Base-by-base conservation (phyloP, 768 basidiomycete genomes). In the Rhodotorula sphaerocarpa region DNA sequence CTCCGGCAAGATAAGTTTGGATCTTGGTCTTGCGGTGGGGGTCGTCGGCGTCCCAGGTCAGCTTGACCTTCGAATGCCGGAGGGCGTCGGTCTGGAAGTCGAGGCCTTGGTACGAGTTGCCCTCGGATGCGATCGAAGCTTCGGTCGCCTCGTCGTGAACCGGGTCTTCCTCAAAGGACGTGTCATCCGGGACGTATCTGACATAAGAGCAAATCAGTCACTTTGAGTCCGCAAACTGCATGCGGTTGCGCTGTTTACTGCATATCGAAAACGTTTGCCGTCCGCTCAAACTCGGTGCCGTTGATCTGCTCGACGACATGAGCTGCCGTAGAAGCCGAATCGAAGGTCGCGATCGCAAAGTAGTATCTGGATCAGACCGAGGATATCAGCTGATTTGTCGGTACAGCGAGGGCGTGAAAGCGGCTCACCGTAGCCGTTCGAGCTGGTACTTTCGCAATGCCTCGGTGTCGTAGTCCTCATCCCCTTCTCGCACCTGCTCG, bases 11-110 rank as follows among this genome's bases (percentile, higher is more conserved):
- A 57, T 59, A 69, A 25, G 57, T 57, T 48, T 56, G 36, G n/a
- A 70, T 50, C 62, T 70, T 70, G 47, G 83, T 83, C 59, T 80
- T 81, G 44, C 93, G 85, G 71, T 91, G 87, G 0, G 88, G 85
- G 69, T 97, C 92, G 75, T 97, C 95, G 57, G 91, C 88, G 69
- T 99, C 95, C 95, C 95, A 99, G 7, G 92, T 95, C 36, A 97
- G 81, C 72, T 89, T 95, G 63, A 97, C 93, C 79, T 90, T 95
- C 20, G 95, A 99, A 74, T 97, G 92, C 9, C 93, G 86, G 9
- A 99, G 82, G 15, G 93, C 92, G 73, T 93, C 88, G 3, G 95
- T 99, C 36, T 86, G 84, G 72, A 93, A 99, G 53, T 97, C 90
- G 15, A 92, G 79, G 2, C 82, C 82, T 73, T 84, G 86, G 75